Base-by-base conservation (phyloP, 31 red algal species). In the Odonthalia washingtoniensis region DNA sequence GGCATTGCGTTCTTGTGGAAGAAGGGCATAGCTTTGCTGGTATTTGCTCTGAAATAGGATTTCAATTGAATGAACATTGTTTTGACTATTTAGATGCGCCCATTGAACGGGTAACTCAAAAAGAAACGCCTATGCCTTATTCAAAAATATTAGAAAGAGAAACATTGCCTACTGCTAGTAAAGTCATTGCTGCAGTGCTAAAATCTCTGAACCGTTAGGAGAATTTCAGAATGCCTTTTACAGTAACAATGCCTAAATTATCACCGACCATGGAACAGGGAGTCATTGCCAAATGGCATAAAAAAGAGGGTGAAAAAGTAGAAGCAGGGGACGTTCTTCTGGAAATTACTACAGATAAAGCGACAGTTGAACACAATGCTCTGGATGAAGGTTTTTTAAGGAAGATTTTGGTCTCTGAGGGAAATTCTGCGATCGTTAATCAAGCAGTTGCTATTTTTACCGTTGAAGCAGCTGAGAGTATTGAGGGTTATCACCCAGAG, bases 261-360 rank as follows among this genome's bases (percentile, higher is more conserved):
- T 92, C 87, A 27, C 92, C 91, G 30, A 99, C 97, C 3, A 99
- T 99, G 97, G 93, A 96, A 78, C 77, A 78, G 12, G 97, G 97
- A 40, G 95, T 85, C 65, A 94, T 99, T 40, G 79, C 89, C 28
- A 81, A 80, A 65, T 99, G 97, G 97, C 85, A 90, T 39, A 96
- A 96, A 81, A 92, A 90, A 36, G 94, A 95, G 67, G 97, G 97
- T 28, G 97, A 99, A 52, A 65, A 80, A 43, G 82, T 99, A 31
- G 90, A 91, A 65, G 89, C 69, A 5, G 94, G 94, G 60, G 97
- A 99, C 38, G 92, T 97, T 38, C 77, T 99, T 65, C 94, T 95
- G 32, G 97, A 99, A 82, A 95, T 99, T 78, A 95, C 96, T 74
- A 99, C 97, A 4, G 97, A 99, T 46, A 99, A 99, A 88, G 95